phyloP scores from a whole-genome alignment of 345 rosid genomes.

The Eucalyptus curtisii region DNA sequence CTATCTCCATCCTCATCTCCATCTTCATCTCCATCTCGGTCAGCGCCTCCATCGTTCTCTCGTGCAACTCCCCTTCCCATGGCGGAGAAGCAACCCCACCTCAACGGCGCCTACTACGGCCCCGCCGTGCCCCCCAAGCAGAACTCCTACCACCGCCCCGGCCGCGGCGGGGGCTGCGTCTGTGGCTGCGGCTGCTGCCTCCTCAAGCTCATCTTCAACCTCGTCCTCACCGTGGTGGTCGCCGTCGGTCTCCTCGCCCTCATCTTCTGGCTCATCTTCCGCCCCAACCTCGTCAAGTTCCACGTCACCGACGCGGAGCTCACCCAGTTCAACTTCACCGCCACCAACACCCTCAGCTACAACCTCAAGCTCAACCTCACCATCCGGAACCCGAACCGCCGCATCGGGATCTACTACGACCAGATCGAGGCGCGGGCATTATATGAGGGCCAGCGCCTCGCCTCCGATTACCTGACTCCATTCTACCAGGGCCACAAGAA shows the following conservation, averaged over 20 bases:
- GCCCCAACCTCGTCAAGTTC: constrained; percentile 24
- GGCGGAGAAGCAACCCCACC: constrained; percentile 3
- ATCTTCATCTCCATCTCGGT: not conserved
- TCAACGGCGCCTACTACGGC: constrained; percentile 18
- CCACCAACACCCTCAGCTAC: constrained; percentile 7
- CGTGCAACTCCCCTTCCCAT: not conserved
- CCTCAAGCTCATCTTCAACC: constrained; percentile 1
- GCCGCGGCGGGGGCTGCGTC: not conserved
- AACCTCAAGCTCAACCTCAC: constrained; percentile 14
- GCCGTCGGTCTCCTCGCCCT: constrained; percentile 9
- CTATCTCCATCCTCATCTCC: not conserved
- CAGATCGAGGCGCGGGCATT: constrained; percentile 9
- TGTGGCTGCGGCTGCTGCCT: constrained; percentile 13
- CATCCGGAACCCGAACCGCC: constrained; percentile 27
- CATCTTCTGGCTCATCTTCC: constrained; percentile 31
- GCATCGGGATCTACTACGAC: constrained; percentile 25
- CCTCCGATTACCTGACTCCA: not conserved
- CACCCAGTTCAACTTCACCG: constrained; percentile 15
- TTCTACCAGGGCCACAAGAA: constrained; percentile 22
- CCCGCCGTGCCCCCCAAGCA: constrained; percentile 2
- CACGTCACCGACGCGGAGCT: constrained; percentile 24
- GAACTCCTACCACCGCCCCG: constrained; percentile 3
- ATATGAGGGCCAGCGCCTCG: constrained; percentile 4
- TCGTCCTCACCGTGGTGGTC: constrained; percentile 2
- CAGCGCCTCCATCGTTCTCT: not conserved